Base-by-base conservation (phyloP, 352 stramenopile genomes). In the Phytophthora pseudosyringae region DNA sequence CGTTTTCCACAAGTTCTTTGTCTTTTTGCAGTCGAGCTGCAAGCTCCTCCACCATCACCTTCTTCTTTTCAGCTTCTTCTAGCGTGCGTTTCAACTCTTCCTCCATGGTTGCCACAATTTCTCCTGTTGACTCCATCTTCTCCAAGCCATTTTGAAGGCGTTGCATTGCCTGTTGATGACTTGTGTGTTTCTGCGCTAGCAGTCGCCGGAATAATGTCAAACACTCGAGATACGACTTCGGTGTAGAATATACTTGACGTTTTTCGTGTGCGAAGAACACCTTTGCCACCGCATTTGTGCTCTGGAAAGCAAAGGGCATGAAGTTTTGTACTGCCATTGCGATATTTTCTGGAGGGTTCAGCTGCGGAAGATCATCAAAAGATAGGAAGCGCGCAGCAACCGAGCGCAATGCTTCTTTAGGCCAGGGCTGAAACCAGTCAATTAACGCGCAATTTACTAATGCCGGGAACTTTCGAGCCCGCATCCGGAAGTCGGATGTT, bases 361-460 rank as follows among this genome's bases (percentile, higher is more conserved):
- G 31, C 26, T 73, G 52, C 1, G 58, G 43, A 3, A 68, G 44
- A n/a, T 76, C 62, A 4, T 81, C 74, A 15, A 72, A 55, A 0
- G 67, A 68, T 25, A 98, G 53, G 47, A 97, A 97, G 7, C 83
- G 82, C 10, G 82, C 81, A 4, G 91, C 94, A 31, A 98, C 95
- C 5, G 83, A 97, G 39, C 89, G 89, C 3, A 98, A 75, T 16
- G 95, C 95, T 36, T 98, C 91, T 44, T 89, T 77, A 2, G 96
- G 96, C 91, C 90, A 97, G 47, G 95, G 89, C 49, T 97, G 91
- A 59, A 97, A 97, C 93, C 93, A 97, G 64, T 98, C 91, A 46
- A 99, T 98, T 2, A 90, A 73, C 16, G 94, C 97, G 57, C 92
- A 98, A 65, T 97, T 98, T 4, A 98, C 90, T 6, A 99, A 72